Evolutionary conservation across 2,329 filamentous ascomycete species (phyloP), one percentile per base, ranked within the genome.

Genomic region (Sporothrix luriei): DNA sequence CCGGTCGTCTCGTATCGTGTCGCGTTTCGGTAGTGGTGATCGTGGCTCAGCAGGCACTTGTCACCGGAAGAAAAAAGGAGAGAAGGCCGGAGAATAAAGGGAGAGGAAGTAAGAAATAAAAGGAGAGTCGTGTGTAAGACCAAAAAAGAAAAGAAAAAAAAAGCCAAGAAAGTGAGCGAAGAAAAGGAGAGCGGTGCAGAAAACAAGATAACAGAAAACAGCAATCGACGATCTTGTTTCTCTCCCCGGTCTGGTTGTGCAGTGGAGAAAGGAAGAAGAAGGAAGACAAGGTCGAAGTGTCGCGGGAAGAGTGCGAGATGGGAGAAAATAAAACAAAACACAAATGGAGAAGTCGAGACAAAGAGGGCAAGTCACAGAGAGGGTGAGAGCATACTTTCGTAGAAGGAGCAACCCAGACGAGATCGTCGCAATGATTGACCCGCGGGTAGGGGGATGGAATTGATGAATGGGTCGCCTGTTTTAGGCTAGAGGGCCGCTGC

Each of bases 371-470:
- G 13, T n/a, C 38, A 26, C 57, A 5, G 9, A 5, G 9, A n/a
- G 19, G n/a, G 16, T 51, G 49, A 51, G 49, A 7, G 33, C 33
- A 33, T 33, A 7, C 4, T 9, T 33, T 33, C 49, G 21, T 9
- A 26, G 38, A 24, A 14, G 2, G 43, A 49, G 61, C 16, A 59
- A 19, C 59, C 13, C 21, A 48, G 16, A 26, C 33, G 24, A 40
- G 55, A 43, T 59, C n/a, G 14, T 24, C 51, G 51, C 13, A 54
- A 24, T 40, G 54, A n/a, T 59, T 40, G 55, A 59, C 55, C 55
- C 29, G 55, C 51, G 29, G 55, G 55, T 59, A 59, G 55, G 29
- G 54, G 55, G 33, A n/a, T 59, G 55, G 33, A 59, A 24, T 66
- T 26, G 9, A 46, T 62, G 59, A 24, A 62, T 48, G 59, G 33